A percentile compares a stretch with the other conserved stretches of the same genome.
Conservation (phyloP, 768 basidiomycete species). For the Podaxis sp. region DNA sequence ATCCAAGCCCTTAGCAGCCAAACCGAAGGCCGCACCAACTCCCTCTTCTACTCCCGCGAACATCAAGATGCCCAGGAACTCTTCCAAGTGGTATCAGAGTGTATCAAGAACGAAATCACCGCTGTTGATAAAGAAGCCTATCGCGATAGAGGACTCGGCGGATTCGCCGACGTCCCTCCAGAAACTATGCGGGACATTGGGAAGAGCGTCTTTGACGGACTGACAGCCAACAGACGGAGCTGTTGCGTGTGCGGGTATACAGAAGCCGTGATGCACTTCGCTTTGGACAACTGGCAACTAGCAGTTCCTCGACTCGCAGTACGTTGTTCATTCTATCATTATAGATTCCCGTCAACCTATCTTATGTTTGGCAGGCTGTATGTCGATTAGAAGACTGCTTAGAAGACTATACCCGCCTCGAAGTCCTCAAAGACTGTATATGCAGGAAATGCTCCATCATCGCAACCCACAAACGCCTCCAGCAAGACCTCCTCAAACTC, state of each 20-base stretch:
- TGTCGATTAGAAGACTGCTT: slow-evolving; percentile 83
- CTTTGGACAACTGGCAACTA: slow-evolving; percentile 83
- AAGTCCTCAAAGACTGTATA: slow-evolving; percentile 86
- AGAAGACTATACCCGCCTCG: slow-evolving; percentile 84
- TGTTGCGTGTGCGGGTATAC: slow-evolving; percentile 92
- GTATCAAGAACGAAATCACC: slow-evolving; percentile 79
- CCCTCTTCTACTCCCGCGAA: slow-evolving; percentile 83
- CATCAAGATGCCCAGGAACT: slow-evolving; percentile 99
- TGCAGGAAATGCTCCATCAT: slow-evolving; percentile 89
- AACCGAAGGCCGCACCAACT: slow-evolving; percentile 49
- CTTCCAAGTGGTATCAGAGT: slow-evolving; percentile 92
- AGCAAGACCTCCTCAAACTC: slow-evolving; percentile 59
- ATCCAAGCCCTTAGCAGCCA: slow-evolving; percentile 65
- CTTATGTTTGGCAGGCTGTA: slow-evolving; percentile 38
- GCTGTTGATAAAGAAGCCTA: slow-evolving; percentile 71
- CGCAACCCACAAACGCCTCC: slow-evolving; percentile 67
- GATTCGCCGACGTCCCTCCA: slow-evolving; percentile 29
- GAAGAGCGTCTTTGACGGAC: slow-evolving; percentile 82
- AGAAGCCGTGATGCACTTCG: slow-evolving; percentile 90
- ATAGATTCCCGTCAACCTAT: not conserved
- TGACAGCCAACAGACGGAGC: slow-evolving; percentile 86
- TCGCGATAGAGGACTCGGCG: slow-evolving; percentile 71
- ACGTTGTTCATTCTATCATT: slow-evolving; percentile 27
- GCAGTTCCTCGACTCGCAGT: slow-evolving; percentile 65
- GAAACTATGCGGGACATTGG: slow-evolving; percentile 25